A percentile compares a stretch with the other conserved stretches of the same genome.
phyloP scores from a whole-genome alignment of 139 green algal species.

The Chlamydomonas eustigma region DNA sequence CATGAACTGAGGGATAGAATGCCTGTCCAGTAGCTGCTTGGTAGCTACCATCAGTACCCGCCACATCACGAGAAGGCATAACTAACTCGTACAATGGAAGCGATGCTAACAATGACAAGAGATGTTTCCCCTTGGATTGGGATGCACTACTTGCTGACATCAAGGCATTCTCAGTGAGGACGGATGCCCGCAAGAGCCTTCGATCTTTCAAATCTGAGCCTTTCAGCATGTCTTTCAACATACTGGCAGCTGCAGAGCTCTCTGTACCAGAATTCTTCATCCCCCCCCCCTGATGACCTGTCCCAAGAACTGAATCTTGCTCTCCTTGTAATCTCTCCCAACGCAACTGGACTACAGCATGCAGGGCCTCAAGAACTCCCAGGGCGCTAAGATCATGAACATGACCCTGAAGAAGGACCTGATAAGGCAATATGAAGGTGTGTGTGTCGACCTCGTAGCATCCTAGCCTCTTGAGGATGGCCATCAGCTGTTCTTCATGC shows the following conservation, averaged over 20 bases:
- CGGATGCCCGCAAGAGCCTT: neutral
- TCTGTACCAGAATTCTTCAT: too few relatives aligned
- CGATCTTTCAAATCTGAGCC: neutral
- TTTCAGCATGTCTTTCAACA: neutral
- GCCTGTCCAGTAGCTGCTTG: too few relatives aligned
- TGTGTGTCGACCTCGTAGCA: slow-evolving; percentile 6
- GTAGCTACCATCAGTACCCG: too few relatives aligned
- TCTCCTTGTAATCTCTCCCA: neutral
- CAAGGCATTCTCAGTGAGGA: neutral
- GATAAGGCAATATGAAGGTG: neutral
- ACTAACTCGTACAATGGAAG: slow-evolving; percentile 10
- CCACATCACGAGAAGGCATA: too few relatives aligned
- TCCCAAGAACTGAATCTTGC: neutral
- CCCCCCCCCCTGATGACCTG: neutral
- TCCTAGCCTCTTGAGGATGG: neutral
- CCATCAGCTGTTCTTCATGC: slow-evolving; percentile 16
- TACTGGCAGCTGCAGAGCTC: neutral
- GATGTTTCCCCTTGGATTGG: neutral
- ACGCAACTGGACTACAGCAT: neutral
- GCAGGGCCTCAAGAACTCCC: neutral
- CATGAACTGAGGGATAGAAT: too few relatives aligned
- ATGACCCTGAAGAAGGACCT: neutral
- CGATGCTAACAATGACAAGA: neutral
- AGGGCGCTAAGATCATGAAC: neutral
- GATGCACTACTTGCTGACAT: too few relatives aligned